phyloP scores from a whole-genome alignment of 2,329 filamentous ascomycete genomes.

The Akanthomyces muscarius region DNA sequence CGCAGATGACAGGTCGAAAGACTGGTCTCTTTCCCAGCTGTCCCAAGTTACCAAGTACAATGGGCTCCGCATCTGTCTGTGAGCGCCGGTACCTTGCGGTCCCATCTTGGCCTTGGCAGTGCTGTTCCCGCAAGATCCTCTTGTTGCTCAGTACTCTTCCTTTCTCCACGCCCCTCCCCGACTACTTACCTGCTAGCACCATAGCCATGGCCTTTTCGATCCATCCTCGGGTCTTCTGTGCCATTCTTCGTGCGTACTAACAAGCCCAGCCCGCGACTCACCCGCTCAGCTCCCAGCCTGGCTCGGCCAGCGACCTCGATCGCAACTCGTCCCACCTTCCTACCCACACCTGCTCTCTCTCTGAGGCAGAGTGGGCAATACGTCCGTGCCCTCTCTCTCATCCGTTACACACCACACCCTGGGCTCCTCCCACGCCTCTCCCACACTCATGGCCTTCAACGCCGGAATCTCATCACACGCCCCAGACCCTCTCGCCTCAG shows the following conservation, averaged over 20 bases:
- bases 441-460: too few species aligned
- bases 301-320: slow-evolving; percentile 12
- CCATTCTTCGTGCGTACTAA: not conserved
- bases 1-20: slow-evolving; percentile 18
- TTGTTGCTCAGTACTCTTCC: not conserved
- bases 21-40: not conserved
- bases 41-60: not conserved
- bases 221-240: not conserved
- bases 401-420: not conserved
- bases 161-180: not conserved
- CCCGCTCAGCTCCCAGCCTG: slow-evolving; percentile 5
- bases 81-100: slow-evolving; percentile 4
- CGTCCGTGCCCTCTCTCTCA: slow-evolving; percentile 9
- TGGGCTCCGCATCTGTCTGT: not conserved
- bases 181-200: not conserved
- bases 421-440: not conserved
- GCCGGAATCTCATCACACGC: not conserved
- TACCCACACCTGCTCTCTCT: slow-evolving; percentile 2
- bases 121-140: not conserved
- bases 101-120: not conserved
- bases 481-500: slow-evolving; percentile 11
- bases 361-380: not conserved
- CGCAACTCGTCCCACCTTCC: slow-evolving; percentile 14
- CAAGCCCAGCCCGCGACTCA: not conserved
- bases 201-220: not conserved